Evolutionary conservation across 139 green algal genomes (phyloP), one percentile per base, ranked within the genome.

Genomic region (Ulvella scutata): DNA sequence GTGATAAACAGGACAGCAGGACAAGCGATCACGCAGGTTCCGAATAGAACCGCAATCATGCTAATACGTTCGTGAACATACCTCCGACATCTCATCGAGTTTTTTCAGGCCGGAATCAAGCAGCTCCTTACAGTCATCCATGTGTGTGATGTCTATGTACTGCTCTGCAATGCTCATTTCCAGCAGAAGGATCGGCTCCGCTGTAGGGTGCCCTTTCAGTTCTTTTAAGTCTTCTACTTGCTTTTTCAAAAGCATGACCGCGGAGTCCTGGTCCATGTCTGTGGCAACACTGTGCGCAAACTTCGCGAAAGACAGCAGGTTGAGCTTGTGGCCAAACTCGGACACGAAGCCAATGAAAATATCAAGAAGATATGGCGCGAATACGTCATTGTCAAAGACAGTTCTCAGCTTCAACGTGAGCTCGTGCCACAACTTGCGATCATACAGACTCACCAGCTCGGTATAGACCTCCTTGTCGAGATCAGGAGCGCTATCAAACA

Each of bases 361-460:
- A 20, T 84, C 84, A 1, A 86, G 76, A 43, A 85, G 62, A n/a
- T 92, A 61, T 1, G 89, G 82, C 34, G 89, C 76, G 34, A 88
- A 84, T 10, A 77, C 86, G 9, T 81, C 61, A 43, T 86, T 84
- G 4, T 79, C 61, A 31, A 91, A 85, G 37, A 74, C 76, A 21
- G 82, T 79, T 62, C 99, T 91, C 10, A 98, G 76, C 44, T 90
- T 88, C 1, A 93, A 59, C 1, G 93, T 97, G 4, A 99, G 85
- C 84, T 98, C 89, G 79, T 99, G 95, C 95, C 95, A 99, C 38
- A 99, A 84, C 86, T 96, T 98, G 6, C 85, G 75, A 67, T 95
- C 74, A 74, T 97, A 96, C 17, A 97, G 82, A 23, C 82, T 85
- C 3, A 76, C 79, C 2, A 93, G 81, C 33, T 91, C 80, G 9